phyloP scores from a whole-genome alignment of 148 eudicot species.

The Spergularia marina region DNA sequence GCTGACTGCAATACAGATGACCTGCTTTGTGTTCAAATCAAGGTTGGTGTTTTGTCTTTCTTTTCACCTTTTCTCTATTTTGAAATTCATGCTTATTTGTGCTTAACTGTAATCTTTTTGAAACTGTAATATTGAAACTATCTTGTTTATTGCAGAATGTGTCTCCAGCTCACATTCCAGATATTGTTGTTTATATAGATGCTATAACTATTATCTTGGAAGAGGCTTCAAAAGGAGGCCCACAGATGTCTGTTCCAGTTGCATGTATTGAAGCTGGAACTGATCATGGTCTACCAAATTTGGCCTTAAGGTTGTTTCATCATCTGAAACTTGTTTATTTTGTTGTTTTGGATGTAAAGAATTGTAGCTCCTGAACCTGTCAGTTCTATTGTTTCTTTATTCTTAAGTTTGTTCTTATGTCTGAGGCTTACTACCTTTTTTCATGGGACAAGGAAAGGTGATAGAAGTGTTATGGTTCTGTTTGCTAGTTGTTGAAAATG shows the following conservation, averaged over 20 bases:
- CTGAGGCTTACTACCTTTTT: background rate
- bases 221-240: conserved; percentile 77
- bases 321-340: conserved; percentile 13
- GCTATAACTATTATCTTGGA: conserved; percentile 80
- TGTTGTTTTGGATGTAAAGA: conserved; percentile 10
- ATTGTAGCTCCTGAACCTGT: background rate
- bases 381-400: background rate
- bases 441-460: background rate
- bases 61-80: background rate
- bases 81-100: conserved; percentile 8
- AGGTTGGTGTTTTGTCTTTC: conserved; percentile 38
- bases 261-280: conserved; percentile 91
- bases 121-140: conserved; percentile 1
- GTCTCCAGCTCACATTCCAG: conserved; percentile 71
- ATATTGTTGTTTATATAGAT: conserved; percentile 79
- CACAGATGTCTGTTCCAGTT: conserved; percentile 65
- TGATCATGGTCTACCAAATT: conserved; percentile 71
- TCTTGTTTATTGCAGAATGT: conserved; percentile 58
- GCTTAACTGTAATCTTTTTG: background rate
- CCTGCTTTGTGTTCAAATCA: conserved; percentile 92
- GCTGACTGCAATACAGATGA: conserved; percentile 92
- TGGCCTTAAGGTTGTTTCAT: conserved; percentile 74
- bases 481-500: no score
- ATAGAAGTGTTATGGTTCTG: background rate
- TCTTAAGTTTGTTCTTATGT: background rate